Base-by-base conservation (phyloP, 2,329 filamentous ascomycete genomes). In the Aspergillus sp. region DNA sequence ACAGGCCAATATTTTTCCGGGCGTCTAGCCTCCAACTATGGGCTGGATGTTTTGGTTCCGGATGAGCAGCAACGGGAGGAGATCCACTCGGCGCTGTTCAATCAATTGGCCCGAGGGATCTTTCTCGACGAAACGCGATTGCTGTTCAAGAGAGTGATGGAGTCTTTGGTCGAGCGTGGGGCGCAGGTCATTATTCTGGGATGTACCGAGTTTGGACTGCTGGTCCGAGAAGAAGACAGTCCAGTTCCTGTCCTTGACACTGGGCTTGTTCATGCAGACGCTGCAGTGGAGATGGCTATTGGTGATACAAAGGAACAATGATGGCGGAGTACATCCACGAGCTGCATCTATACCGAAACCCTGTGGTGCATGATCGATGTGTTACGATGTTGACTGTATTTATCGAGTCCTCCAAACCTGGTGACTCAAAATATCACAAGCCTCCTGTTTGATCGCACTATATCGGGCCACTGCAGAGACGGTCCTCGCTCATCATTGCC, bases 111-210 rank as follows among this genome's bases (percentile, higher is more conserved):
- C 1, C 38, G 45, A 23, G 38, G 11, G n/a, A 47, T 38, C 1
- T 25, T 38, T 4, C 36, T 54, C 53, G 61, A 58, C 59, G 49
- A 40, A n/a, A 38, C 60, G 60, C 25, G 56, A 55, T 25, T 53
- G 56, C n/a, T 55, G 40, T 62, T 64, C 60, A 20, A 61, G 58
- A 52, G 58, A 21, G 13, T 25, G 1, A 52, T 52, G 16, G 16
- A 11, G 3, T 9, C 10, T 13, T 25, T 55, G 19, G 41, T 52
- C 2, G 32, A 9, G 6, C 21, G 19, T n/a, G 53, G 53, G 7
- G 46, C 46, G 0, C 34, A 56, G 21, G 42, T 25, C 2, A 32
- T 56, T 19, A 53, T 56, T 16, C 44, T 56, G 7, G 50, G 53
- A 5, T 56, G 53, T 44, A 56, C 53, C 0, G 53, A 56, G 19